These are phyloP conservation scores for Hansenula lynferdii DNA, from an alignment of 1,139 yeast species.

Conservation along the genomic window DNA sequence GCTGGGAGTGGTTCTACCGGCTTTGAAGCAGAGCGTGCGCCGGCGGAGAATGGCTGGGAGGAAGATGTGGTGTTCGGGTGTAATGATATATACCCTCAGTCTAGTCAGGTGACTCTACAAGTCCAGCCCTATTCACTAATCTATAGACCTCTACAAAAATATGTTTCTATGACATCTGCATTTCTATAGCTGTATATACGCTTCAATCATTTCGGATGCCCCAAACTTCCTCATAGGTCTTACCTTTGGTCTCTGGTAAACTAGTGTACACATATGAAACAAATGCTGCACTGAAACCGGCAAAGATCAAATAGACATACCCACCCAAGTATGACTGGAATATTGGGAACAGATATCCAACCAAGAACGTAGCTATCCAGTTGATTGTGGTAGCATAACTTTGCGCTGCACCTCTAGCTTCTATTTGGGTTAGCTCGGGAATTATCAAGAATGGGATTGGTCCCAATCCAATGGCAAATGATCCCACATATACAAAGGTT, in stretches of 20 bases:
- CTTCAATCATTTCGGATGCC: conserved; percentile 20
- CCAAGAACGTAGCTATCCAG: conserved; percentile 83
- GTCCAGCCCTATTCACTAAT: background rate
- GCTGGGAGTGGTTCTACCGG: too few relatives aligned
- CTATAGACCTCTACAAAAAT: conserved; percentile 1
- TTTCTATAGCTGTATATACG: background rate
- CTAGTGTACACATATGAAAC: conserved; percentile 39
- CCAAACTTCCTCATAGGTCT: conserved; percentile 61
- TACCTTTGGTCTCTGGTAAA: conserved; percentile 81
- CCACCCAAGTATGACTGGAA: conserved; percentile 66
- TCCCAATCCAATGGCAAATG: conserved; percentile 89
- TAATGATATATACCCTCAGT: too few relatives aligned
- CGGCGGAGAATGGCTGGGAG: too few relatives aligned
- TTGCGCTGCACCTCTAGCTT: conserved; percentile 83
- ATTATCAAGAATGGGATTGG: conserved; percentile 90
- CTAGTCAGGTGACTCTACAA: too few relatives aligned
- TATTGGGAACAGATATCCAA: conserved; percentile 79
- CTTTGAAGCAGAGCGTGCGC: too few relatives aligned
- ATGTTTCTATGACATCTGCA: too few relatives aligned
- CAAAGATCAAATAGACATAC: conserved; percentile 71
- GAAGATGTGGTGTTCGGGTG: too few relatives aligned
- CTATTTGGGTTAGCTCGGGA: conserved; percentile 81
- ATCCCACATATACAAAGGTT: conserved; percentile 67
- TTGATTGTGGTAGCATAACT: conserved; percentile 89
- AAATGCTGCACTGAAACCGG: conserved; percentile 48